Evolutionary conservation across 2,329 filamentous ascomycete genomes (phyloP).

Genomic region (Venturia asperata): DNA sequence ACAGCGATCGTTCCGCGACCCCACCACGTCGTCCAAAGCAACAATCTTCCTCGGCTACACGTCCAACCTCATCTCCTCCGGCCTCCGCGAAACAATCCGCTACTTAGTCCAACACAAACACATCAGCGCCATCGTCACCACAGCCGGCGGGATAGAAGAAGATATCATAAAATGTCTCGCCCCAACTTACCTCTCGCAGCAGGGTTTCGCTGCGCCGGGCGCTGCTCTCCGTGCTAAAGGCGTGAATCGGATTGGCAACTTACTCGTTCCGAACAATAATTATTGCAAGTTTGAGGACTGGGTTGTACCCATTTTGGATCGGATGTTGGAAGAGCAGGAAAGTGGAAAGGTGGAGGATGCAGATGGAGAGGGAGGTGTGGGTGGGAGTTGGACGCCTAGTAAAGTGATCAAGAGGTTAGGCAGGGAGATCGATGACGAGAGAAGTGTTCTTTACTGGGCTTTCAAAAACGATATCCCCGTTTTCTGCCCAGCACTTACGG

Average conservation of each 20-base stretch:
- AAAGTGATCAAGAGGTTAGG: constrained; percentile 86
- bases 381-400: constrained; percentile 81
- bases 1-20: constrained; percentile 70
- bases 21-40: constrained; percentile 69
- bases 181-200: constrained; percentile 67
- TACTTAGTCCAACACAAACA: constrained; percentile 91
- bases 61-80: constrained; percentile 94
- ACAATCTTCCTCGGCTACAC: constrained; percentile 98
- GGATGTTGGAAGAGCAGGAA: constrained; percentile 90
- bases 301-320: constrained; percentile 91
- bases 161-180: constrained; percentile 98
- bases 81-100: constrained; percentile 80
- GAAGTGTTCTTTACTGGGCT: constrained; percentile 94
- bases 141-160: constrained; percentile 91
- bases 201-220: constrained; percentile 69
- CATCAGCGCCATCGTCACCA: constrained; percentile 88
- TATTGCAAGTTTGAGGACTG: constrained; percentile 98
- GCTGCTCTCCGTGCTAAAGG: constrained; percentile 74
- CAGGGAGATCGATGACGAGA: constrained; percentile 87
- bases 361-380: constrained; percentile 47
- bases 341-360: constrained; percentile 40
- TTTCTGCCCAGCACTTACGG: constrained; percentile 92
- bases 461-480: constrained; percentile 95
- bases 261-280: constrained; percentile 93
- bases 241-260: constrained; percentile 91